These are phyloP conservation scores for Sordaria brevicollis DNA, from an alignment of 495 filamentous ascomycete genomes.

Conservation along the genomic window DNA sequence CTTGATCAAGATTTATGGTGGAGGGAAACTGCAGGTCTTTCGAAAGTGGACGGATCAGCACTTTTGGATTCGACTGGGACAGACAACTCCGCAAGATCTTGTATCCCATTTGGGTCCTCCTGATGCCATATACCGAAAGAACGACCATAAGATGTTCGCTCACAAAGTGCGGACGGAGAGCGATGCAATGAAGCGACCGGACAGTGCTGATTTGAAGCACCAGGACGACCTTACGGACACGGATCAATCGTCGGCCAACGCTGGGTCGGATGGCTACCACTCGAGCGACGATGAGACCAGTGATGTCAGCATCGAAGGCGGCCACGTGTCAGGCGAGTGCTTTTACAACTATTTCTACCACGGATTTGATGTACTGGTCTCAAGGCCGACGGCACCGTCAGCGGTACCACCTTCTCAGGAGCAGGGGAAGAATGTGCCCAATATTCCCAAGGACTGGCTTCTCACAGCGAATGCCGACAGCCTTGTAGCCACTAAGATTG, in stretches of 20 bases:
- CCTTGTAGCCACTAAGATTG: conserved; percentile 76
- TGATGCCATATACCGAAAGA: conserved; percentile 91
- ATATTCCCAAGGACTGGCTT: conserved; percentile 25
- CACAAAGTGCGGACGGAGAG: conserved; percentile 51
- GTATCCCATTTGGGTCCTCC: conserved; percentile 84
- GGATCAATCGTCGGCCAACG: conserved; percentile 72
- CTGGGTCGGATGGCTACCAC: conserved; percentile 55
- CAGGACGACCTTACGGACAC: conserved; percentile 62
- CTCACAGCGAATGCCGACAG: conserved; percentile 38
- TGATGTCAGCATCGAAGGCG: conserved; percentile 39
- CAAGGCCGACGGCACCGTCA: conserved; percentile 56
- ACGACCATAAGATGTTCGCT: conserved; percentile 83
- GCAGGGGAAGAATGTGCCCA: conserved; percentile 1
- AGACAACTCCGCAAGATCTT: conserved; percentile 83
- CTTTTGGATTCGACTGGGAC: conserved; percentile 60
- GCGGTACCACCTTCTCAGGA: conserved; percentile 48
- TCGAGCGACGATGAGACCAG: conserved; percentile 53
- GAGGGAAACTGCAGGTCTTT: conserved; percentile 65
- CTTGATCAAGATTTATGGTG: conserved; percentile 59
- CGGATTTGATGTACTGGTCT: conserved; percentile 90
- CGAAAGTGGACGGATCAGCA: conserved; percentile 46
- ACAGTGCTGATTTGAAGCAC: conserved; percentile 38
- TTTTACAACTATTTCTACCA: conserved; percentile 97
- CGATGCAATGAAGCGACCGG: conserved; percentile 32
- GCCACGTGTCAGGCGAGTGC: conserved; percentile 54